These are phyloP conservation scores for Iberis pinnata DNA, from an alignment of 345 rosid species.

Conservation along the genomic window DNA sequence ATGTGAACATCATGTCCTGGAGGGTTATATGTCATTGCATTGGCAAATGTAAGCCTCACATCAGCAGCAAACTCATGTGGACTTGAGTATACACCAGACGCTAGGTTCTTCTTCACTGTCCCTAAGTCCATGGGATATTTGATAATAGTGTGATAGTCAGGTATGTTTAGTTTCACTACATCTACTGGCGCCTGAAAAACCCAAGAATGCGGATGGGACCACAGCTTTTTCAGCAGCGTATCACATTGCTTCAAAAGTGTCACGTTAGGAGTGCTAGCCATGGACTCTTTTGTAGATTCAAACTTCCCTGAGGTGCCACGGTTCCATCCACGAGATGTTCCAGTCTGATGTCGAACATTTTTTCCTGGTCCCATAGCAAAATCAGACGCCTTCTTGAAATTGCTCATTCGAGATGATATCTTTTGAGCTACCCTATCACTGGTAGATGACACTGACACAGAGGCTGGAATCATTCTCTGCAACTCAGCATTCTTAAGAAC, in stretches of 20 bases:
- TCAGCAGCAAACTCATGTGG: constrained; percentile 73
- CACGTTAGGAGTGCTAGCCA: constrained; percentile 38
- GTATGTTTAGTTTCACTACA: constrained; percentile 63
- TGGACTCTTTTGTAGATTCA: constrained; percentile 39
- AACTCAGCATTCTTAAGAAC: constrained; percentile 58
- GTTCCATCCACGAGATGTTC: constrained; percentile 37
- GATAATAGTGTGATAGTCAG: constrained; percentile 69
- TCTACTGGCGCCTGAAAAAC: constrained; percentile 86
- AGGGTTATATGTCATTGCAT: constrained; percentile 90
- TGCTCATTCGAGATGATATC: constrained; percentile 29
- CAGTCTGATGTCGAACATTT: constrained; percentile 39
- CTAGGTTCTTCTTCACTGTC: constrained; percentile 54
- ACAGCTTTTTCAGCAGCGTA: constrained; percentile 51
- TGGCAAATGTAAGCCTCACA: constrained; percentile 73
- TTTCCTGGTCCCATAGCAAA: constrained; percentile 41
- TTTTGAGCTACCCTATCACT: constrained; percentile 49
- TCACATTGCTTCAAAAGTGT: constrained; percentile 80
- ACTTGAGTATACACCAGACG: constrained; percentile 60
- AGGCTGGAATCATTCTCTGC: constrained; percentile 37
- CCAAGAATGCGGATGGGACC: constrained; percentile 79
- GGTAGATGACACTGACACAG: constrained; percentile 55
- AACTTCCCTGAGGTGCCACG: constrained; percentile 52
- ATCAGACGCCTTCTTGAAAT: constrained; percentile 37
- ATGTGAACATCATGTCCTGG: constrained; percentile 72
- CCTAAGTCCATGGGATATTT: constrained; percentile 95